phyloP scores from a whole-genome alignment of 352 stramenopile species.

The Phytophthora macrochlamydospora region DNA sequence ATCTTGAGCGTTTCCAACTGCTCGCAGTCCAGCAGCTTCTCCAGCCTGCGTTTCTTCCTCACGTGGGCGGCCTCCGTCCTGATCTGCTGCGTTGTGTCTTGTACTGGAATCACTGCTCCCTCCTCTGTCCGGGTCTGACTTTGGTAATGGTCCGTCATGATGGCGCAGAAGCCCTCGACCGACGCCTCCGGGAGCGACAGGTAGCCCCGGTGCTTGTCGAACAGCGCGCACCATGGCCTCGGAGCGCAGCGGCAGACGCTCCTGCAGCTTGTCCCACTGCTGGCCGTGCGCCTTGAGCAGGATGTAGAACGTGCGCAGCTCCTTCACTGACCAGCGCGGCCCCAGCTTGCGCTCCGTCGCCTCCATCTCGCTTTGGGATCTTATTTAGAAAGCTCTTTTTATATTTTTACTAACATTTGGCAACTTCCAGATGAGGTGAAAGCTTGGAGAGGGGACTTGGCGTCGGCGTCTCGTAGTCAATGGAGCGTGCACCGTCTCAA shows the following conservation, averaged over 20 bases:
- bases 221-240: constrained; percentile 67
- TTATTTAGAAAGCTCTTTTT: too few species aligned
- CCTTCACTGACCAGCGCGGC: constrained; percentile 60
- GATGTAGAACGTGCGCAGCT: constrained; percentile 76
- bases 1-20: constrained; percentile 41
- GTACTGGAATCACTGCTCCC: not conserved
- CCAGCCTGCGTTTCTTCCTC: constrained; percentile 57
- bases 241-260: constrained; percentile 54
- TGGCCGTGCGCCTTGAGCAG: constrained; percentile 56
- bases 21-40: constrained; percentile 39
- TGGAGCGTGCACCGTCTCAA: too few species aligned
- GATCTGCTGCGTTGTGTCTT: not conserved
- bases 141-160: constrained; percentile 76
- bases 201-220: constrained; percentile 73
- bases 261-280: constrained; percentile 58
- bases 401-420: too few species aligned
- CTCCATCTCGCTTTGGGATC: not conserved
- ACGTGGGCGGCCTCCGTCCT: constrained; percentile 6
- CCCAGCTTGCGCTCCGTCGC: constrained; percentile 33
- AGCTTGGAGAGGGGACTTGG: too few species aligned
- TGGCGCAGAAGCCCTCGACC: constrained; percentile 70
- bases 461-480: too few species aligned
- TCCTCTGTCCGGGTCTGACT: constrained; percentile 28
- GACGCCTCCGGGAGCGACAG: constrained; percentile 70
- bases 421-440: too few species aligned